phyloP scores from a whole-genome alignment of 176 grass and related monocot species.

The Phragmites australis region DNA sequence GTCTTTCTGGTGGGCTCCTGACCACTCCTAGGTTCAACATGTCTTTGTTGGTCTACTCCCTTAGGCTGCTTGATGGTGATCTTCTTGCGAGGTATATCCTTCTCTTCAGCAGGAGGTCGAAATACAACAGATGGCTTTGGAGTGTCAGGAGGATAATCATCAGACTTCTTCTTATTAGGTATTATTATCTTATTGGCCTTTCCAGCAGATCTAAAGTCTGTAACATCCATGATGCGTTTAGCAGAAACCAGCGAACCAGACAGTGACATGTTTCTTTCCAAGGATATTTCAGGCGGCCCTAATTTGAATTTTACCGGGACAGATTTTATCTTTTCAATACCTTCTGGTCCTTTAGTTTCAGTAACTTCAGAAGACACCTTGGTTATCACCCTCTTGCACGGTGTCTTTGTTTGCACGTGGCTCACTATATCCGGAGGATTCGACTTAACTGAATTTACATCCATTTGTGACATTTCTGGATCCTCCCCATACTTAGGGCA shows the following conservation, averaged over 20 bases:
- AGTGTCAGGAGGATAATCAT: slow-evolving; percentile 61
- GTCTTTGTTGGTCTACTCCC: slow-evolving; percentile 42
- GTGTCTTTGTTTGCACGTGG: slow-evolving; percentile 63
- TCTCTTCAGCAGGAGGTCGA: slow-evolving; percentile 73
- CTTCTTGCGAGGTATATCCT: slow-evolving; percentile 68
- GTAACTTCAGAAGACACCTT: slow-evolving; percentile 61
- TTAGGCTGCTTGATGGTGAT: slow-evolving; percentile 95
- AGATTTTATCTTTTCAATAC: slow-evolving; percentile 64
- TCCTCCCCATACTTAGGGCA: slow-evolving; percentile 94
- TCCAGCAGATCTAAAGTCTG: slow-evolving; percentile 58
- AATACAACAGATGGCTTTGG: slow-evolving; percentile 80
- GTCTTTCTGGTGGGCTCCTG: slow-evolving; percentile 66
- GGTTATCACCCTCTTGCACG: slow-evolving; percentile 61
- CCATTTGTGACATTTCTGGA: slow-evolving; percentile 67
- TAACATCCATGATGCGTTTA: slow-evolving; percentile 46
- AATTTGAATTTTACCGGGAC: slow-evolving; percentile 93
- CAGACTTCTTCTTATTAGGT: slow-evolving; percentile 71
- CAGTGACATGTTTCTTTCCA: slow-evolving; percentile 68
- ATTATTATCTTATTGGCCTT: slow-evolving; percentile 89
- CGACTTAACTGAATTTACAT: slow-evolving; percentile 47
- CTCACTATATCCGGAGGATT: slow-evolving; percentile 56
- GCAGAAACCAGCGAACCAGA: slow-evolving; percentile 59
- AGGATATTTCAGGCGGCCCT: slow-evolving; percentile 69
- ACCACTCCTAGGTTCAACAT: slow-evolving; percentile 40
- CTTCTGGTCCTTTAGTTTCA: slow-evolving; percentile 62